Evolutionary conservation across 2,329 filamentous ascomycete genomes (phyloP).

Genomic region (Colletotrichum sp.): DNA sequence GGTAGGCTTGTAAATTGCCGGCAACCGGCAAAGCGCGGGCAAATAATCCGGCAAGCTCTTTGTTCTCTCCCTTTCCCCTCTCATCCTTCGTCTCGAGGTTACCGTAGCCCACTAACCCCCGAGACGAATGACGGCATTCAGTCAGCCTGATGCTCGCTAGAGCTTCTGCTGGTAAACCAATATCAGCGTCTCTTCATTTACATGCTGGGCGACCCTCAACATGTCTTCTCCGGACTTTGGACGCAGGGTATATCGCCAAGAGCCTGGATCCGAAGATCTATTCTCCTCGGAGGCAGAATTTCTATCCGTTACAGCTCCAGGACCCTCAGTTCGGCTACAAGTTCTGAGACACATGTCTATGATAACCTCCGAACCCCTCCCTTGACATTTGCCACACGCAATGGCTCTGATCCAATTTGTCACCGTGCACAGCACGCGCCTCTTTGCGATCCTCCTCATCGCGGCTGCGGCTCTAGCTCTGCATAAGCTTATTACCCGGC

Average conservation of each 20-base stretch:
- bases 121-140: not conserved
- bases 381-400: not conserved
- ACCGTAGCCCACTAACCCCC: not conserved
- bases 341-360: not conserved
- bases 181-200: not conserved
- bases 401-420: not conserved
- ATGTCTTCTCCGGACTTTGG: not conserved
- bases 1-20: not conserved
- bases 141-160: not conserved
- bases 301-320: not conserved
- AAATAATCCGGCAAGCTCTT: not conserved
- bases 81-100: not conserved
- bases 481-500: not conserved
- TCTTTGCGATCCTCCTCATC: conserved; percentile 1
- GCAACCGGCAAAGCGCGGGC: not conserved
- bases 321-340: not conserved
- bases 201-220: not conserved
- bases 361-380: not conserved
- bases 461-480: not conserved
- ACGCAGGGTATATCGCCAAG: not conserved
- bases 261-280: not conserved
- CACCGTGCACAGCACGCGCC: not conserved
- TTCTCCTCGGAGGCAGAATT: not conserved
- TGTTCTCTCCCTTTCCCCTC: not conserved
- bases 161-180: not conserved